Conservation (phyloP, 805 yeast species). For the Monosporozyma solicola region DNA sequence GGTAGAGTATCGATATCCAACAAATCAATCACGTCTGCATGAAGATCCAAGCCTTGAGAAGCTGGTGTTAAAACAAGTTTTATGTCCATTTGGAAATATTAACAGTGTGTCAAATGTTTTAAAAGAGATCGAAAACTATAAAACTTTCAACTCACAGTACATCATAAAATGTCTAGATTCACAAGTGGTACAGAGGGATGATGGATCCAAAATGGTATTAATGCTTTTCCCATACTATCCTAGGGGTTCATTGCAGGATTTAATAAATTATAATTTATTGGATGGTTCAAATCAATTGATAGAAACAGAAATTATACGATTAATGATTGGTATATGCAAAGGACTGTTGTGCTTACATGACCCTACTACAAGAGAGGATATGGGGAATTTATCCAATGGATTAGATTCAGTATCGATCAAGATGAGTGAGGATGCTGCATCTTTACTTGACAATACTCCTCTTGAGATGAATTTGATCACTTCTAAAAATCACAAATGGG, state of each 20-base stretch:
- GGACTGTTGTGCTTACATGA: constrained; percentile 71
- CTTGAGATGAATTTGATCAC: constrained; percentile 4
- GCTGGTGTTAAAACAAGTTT: constrained; percentile 75
- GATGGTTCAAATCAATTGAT: constrained; percentile 39
- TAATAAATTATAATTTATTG: constrained; percentile 56
- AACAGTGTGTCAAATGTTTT: constrained; percentile 66
- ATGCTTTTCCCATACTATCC: constrained; percentile 72
- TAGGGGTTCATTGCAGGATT: constrained; percentile 69
- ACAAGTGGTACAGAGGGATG: constrained; percentile 58
- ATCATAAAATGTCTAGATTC: constrained; percentile 66
- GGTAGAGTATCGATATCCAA: neutral
- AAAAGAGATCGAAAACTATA: constrained; percentile 69
- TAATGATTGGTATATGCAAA: constrained; percentile 60
- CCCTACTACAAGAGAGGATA: constrained; percentile 14
- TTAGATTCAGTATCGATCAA: constrained; percentile 12
- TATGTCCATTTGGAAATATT: constrained; percentile 74
- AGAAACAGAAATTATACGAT: constrained; percentile 54
- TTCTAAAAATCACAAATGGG: neutral
- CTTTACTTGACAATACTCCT: constrained; percentile 12
- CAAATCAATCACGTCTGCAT: neutral
- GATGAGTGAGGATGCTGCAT: constrained; percentile 24
- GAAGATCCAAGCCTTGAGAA: neutral
- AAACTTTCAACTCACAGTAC: constrained; percentile 57
- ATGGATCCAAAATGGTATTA: constrained; percentile 72
- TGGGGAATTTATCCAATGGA: neutral